A percentile compares a stretch with the other conserved stretches of the same genome.
Conservation (phyloP, 202 grass and related monocot species). For the Bolboschoenoplectus hybrid region DNA sequence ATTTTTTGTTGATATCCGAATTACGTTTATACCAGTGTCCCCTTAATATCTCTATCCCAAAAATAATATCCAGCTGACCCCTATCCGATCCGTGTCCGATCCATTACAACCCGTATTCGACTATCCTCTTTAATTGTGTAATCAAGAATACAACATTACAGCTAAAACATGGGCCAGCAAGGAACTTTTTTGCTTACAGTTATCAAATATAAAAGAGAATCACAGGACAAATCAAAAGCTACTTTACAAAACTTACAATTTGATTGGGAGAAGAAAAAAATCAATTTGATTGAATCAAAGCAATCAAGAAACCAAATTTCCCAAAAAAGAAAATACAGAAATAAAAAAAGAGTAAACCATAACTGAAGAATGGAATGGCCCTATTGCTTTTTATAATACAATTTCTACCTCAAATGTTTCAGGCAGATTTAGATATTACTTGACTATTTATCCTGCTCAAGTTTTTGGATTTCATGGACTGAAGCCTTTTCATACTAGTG, state of each 20-base stretch:
- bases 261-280: slow-evolving; percentile 20
- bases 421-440: slow-evolving; percentile 36
- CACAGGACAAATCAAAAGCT: neutral
- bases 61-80: no score
- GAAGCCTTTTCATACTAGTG: slow-evolving; percentile 51
- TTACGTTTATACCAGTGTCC: no score
- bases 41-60: no score
- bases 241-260: slow-evolving; percentile 26
- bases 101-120: neutral
- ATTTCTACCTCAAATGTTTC: neutral
- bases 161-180: neutral
- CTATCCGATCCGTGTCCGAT: no score
- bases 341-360: slow-evolving; percentile 16
- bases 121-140: slow-evolving; percentile 10
- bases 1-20: no score
- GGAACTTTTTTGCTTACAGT: slow-evolving; percentile 1
- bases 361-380: neutral
- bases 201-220: slow-evolving; percentile 21
- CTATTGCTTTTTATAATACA: slow-evolving; percentile 25
- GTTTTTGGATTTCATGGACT: slow-evolving; percentile 50
- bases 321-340: slow-evolving; percentile 8
- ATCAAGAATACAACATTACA: neutral
- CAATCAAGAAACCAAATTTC: slow-evolving; percentile 38
- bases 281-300: slow-evolving; percentile 35
- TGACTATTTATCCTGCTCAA: slow-evolving; percentile 58